Percentiles rank a stretch among this genome's conserved stretches.
Conservation (phyloP, 192 early-diverging fungal genomes). For the Linnemannia exigua region DNA sequence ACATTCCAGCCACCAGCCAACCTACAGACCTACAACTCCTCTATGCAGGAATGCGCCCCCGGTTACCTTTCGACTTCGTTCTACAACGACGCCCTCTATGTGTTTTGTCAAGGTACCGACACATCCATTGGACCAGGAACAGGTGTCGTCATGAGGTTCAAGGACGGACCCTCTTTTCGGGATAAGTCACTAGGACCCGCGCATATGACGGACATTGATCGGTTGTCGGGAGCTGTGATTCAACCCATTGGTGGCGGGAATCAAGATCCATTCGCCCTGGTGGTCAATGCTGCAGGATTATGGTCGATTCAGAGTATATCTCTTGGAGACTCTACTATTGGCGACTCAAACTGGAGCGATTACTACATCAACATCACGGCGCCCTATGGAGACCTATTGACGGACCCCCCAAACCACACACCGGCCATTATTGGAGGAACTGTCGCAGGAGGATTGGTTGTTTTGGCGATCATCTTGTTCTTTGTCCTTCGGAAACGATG, state of each 20-base stretch:
- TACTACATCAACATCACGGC: constrained; percentile 29
- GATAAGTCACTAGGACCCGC: background rate
- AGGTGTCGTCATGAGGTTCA: constrained; percentile 10
- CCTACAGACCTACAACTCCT: background rate
- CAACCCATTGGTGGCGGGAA: constrained; percentile 23
- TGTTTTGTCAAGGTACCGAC: constrained; percentile 32
- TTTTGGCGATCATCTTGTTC: background rate
- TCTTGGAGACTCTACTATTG: background rate
- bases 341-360: background rate
- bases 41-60: constrained; percentile 1
- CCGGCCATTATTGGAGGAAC: constrained; percentile 31
- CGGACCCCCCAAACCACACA: background rate
- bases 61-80: background rate
- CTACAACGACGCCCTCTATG: constrained; percentile 30
- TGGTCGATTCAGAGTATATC: background rate
- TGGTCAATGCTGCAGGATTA: background rate
- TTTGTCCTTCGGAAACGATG: constrained; percentile 12
- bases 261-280: background rate
- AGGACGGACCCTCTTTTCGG: background rate
- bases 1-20: background rate
- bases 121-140: background rate
- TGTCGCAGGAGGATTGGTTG: constrained; percentile 12
- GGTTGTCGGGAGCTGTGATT: constrained; percentile 13
- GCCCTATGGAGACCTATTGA: background rate
- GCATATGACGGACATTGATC: background rate